A percentile compares a stretch with the other conserved stretches of the same genome.
These are phyloP conservation scores for Oenanthe sinensis DNA, from an alignment of 129 eudicot genomes.

Conservation along the genomic window DNA sequence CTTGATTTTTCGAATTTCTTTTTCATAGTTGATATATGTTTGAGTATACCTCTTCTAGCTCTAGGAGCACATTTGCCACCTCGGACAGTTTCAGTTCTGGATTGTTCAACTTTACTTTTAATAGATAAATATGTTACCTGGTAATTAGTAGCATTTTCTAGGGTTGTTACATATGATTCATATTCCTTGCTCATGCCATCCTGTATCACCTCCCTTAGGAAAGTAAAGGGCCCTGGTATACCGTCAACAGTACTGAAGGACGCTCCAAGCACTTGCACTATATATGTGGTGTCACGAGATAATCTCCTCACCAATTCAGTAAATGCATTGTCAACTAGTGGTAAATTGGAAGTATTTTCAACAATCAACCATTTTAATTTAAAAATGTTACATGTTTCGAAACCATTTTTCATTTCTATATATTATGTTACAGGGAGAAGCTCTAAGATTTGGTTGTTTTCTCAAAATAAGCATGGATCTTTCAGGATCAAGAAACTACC, in stretches of 20 bases:
- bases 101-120: not conserved
- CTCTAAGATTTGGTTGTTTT: slow-evolving; percentile 15
- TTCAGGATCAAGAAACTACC: slow-evolving; percentile 31
- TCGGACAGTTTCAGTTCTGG: not conserved
- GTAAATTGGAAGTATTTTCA: slow-evolving; percentile 18
- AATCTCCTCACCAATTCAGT: slow-evolving; percentile 45
- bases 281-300: slow-evolving; percentile 51
- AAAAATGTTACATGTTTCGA: not conserved
- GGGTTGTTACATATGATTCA: not conserved
- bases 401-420: slow-evolving; percentile 11
- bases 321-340: slow-evolving; percentile 22
- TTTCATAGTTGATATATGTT: not conserved
- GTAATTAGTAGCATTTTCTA: not conserved
- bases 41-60: not conserved
- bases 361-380: not conserved
- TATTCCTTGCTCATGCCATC: not conserved
- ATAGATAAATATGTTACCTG: not conserved
- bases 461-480: slow-evolving; percentile 18
- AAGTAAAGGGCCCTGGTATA: slow-evolving; percentile 40
- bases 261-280: slow-evolving; percentile 56
- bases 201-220: slow-evolving; percentile 27
- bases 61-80: not conserved
- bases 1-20: not conserved
- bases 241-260: slow-evolving; percentile 52
- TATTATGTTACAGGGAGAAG: slow-evolving; percentile 25